Base-by-base conservation (phyloP, 2,329 filamentous ascomycete species). In the Capronia epimyces region DNA sequence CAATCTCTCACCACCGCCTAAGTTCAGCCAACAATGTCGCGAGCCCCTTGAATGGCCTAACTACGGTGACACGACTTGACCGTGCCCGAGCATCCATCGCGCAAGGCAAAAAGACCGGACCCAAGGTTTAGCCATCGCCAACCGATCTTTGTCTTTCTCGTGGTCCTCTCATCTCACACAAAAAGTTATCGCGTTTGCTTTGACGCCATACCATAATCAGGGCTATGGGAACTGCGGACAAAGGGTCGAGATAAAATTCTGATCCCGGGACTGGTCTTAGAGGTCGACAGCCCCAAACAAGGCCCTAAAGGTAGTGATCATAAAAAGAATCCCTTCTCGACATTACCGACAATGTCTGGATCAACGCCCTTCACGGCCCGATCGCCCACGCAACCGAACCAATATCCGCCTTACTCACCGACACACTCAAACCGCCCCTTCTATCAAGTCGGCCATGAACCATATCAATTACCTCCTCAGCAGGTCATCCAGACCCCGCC, bases 371-470 rank as follows among this genome's bases (percentile, higher is more conserved):
- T 69, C 59, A 68, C 69, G 60, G 64, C 68, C 52, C 70, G 70
- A 60, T 74, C 71, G 59, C 70, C 71, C 50, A 68, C 70, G 51
- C 69, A 71, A 60, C 69, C 71, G 60, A 63, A 65, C 48, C 70
- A 66, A 60, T 63, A 68, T 53, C 63, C 64, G 50, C 72, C 72
- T 58, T 71, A 70, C 37, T 70, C 71, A 43, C 67, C 70, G 39
- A 67, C 63, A 37, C 34, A 37, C 16, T 15, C 34, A 18, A 37
- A 37, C 20, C 34, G 34, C 34, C 34, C 34, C 18, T 37, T 55
- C 70, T 72, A 39, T 62, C 66, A 29, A 71, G 66, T 58, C 64
- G 69, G 71, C 25, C 67, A 68, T 50, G 72, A 72, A 46, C 67
- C 68, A 36, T 66, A 65, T 31, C 52, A 57, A 51, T 51, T 53